Conservation (phyloP, 768 basidiomycete species). For the Trametes gibbosa region DNA sequence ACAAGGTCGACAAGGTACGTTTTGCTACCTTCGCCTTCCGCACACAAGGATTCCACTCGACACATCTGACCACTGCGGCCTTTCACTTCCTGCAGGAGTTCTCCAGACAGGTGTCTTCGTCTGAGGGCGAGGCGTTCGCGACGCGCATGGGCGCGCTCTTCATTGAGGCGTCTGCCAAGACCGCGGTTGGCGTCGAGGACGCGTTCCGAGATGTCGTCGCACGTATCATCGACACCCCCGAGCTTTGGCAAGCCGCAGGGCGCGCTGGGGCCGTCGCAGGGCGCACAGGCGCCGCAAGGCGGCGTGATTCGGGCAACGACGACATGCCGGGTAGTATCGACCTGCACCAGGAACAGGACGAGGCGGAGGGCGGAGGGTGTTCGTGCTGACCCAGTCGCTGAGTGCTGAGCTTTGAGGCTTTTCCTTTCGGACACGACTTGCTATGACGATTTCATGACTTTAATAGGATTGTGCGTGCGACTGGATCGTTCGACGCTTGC, state of each 20-base stretch:
- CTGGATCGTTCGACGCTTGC: too few species aligned
- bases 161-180: constrained; percentile 93
- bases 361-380: constrained; percentile 30
- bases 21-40: not conserved
- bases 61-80: not conserved
- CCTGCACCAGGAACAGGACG: constrained; percentile 24
- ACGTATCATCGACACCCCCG: constrained; percentile 79
- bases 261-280: constrained; percentile 9
- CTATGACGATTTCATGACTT: not conserved
- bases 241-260: constrained; percentile 58
- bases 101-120: constrained; percentile 79
- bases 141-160: constrained; percentile 80
- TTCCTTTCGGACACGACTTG: not conserved
- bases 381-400: constrained; percentile 27
- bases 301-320: constrained; percentile 15
- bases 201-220: constrained; percentile 76
- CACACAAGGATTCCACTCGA: not conserved
- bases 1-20: constrained; percentile 87
- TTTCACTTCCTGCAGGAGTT: constrained; percentile 58
- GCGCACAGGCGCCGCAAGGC: constrained; percentile 1
- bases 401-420: too few species aligned
- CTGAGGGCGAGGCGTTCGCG: constrained; percentile 81
- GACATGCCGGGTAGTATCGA: constrained; percentile 47
- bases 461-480: too few species aligned
- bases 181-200: constrained; percentile 75